Evolutionary conservation across 306 rosid genomes (phyloP), one percentile per base, ranked within the genome.

Genomic region (Mimosa bimucronata): DNA sequence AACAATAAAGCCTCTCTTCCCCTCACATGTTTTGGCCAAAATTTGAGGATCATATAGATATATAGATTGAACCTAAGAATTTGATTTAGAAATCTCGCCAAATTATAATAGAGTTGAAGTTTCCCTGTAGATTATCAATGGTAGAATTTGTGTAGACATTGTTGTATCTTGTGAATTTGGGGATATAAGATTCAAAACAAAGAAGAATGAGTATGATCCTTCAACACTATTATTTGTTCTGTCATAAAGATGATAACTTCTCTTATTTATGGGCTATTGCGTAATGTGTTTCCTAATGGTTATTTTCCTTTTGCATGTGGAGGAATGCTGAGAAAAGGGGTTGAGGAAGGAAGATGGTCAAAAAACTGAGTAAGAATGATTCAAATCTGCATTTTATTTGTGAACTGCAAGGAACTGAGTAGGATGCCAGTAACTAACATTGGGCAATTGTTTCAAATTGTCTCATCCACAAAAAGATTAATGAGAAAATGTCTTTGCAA

Each of bases 131-230:
- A 89, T 95, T 55, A 78, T 66, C 73, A 93, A 95, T 58, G 98
- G 99, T 66, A 90, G 99, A 84, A 91, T 95, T 68, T 95, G 99
- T 58, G 99, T 98, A 78, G 99, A 95, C 80, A 95, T 95, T 83
- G 93, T 98, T 46, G 92, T 95, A 45, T 91, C 99, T 80, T 97
- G 99, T 74, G 98, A 98, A 58, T 95, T 95, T 81, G 99, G 99
- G 66, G 99, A 95, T 86, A 12, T 88, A 75, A 87, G 97, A 76
- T 95, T 93, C 89, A 95, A 95, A 89, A 90, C 98, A 52, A 95
- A 90, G 94, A 93, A 95, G 89, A 88, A 88, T 42, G 94, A 95
- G 99, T 95, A 82, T 21, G 67, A 85, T 77, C 81, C 80, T 74
- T 86, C 60, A 80, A 45, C 80, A 72, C 83, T 84, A 62, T 40